Percentiles rank a stretch among this genome's conserved stretches.
phyloP scores from a whole-genome alignment of 805 yeast genomes.

The Crinitomyces ghanaensis region DNA sequence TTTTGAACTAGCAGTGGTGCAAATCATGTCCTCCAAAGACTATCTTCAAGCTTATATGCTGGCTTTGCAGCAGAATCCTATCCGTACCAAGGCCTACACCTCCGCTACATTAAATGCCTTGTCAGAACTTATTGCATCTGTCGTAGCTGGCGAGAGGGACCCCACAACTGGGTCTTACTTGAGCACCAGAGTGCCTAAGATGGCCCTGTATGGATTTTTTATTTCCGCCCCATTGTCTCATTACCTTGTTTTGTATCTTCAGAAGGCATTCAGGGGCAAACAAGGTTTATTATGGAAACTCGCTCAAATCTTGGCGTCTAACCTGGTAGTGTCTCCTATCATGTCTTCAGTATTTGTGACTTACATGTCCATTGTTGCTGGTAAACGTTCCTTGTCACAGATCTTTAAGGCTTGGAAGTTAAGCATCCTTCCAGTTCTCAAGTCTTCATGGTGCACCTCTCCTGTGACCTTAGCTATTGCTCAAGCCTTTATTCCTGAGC shows the following conservation, averaged over 20 bases:
- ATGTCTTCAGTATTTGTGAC: slow-evolving; percentile 22
- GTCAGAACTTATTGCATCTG: slow-evolving; percentile 26
- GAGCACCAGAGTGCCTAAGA: slow-evolving; percentile 26
- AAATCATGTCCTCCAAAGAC: background rate
- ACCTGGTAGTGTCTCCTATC: slow-evolving; percentile 26
- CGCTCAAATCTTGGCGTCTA: slow-evolving; percentile 27
- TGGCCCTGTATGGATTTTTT: slow-evolving; percentile 29
- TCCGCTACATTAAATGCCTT: slow-evolving; percentile 27
- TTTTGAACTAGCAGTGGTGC: background rate
- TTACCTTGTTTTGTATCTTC: slow-evolving; percentile 23
- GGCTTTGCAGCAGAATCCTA: slow-evolving; percentile 21
- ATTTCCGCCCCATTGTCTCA: slow-evolving; percentile 30
- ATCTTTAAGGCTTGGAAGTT: slow-evolving; percentile 21
- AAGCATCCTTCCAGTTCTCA: slow-evolving; percentile 25
- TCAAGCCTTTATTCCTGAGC: slow-evolving; percentile 28
- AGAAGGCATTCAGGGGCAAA: slow-evolving; percentile 25
- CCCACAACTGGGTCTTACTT: slow-evolving; percentile 24
- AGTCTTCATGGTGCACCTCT: slow-evolving; percentile 27
- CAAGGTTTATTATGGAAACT: slow-evolving; percentile 21
- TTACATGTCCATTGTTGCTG: slow-evolving; percentile 28
- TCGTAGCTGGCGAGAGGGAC: slow-evolving; percentile 28
- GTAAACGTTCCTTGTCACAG: slow-evolving; percentile 23
- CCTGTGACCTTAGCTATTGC: slow-evolving; percentile 28
- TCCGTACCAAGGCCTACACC: slow-evolving; percentile 27
- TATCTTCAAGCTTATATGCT: slow-evolving; percentile 18